phyloP scores from a whole-genome alignment of 768 basidiomycete genomes.

The Suillus hirtellus region DNA sequence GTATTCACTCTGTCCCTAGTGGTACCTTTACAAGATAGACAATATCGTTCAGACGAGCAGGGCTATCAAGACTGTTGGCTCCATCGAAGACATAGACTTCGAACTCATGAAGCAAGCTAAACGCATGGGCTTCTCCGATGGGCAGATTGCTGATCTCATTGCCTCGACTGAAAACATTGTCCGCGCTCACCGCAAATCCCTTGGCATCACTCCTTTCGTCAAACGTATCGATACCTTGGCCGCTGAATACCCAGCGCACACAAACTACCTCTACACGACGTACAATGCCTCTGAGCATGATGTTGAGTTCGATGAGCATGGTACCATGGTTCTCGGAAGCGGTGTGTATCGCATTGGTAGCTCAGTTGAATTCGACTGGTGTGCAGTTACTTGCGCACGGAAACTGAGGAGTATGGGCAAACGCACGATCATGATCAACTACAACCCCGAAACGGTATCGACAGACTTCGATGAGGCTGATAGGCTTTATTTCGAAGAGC shows the following conservation, averaged over 20 bases:
- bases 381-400: slow-evolving; percentile 97
- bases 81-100: slow-evolving; percentile 66
- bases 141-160: slow-evolving; percentile 85
- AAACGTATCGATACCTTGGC: slow-evolving; percentile 99
- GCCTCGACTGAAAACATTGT: slow-evolving; percentile 73
- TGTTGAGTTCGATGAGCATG: slow-evolving; percentile 92
- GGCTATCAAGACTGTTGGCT: slow-evolving; percentile 66
- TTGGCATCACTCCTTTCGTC: slow-evolving; percentile 93
- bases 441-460: slow-evolving; percentile 99
- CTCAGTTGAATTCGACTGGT: slow-evolving; percentile 99
- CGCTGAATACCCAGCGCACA: slow-evolving; percentile 97
- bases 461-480: slow-evolving; percentile 99
- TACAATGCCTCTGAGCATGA: slow-evolving; percentile 98
- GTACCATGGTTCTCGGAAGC: slow-evolving; percentile 98
- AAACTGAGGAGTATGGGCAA: slow-evolving; percentile 91
- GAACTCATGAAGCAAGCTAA: slow-evolving; percentile 88
- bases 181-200: slow-evolving; percentile 82
- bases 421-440: slow-evolving; percentile 98
- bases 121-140: slow-evolving; percentile 92
- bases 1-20: slow-evolving; percentile 43
- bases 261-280: slow-evolving; percentile 99
- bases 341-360: slow-evolving; percentile 99
- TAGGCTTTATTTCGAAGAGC: slow-evolving; percentile 96
- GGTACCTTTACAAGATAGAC: slow-evolving; percentile 99
- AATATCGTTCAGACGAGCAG: slow-evolving; percentile 93